Conservation (phyloP, 768 basidiomycete genomes). For the Filobasidium floriforme region DNA sequence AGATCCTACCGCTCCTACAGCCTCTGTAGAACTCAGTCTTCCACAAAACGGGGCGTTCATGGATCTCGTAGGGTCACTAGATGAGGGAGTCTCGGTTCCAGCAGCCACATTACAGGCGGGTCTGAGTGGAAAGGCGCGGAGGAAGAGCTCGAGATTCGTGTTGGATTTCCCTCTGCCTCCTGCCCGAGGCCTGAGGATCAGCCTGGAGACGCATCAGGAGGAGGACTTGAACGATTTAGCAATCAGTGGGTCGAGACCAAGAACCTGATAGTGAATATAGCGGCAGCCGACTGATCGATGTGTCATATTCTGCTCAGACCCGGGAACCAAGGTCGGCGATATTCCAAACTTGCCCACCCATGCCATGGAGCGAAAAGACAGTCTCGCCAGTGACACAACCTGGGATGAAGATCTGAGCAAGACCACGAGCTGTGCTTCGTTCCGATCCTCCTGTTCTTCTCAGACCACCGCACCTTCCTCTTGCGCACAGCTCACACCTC, state of each 20-base stretch:
- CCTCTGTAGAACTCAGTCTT: neutral
- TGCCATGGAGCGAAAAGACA: too few relatives aligned
- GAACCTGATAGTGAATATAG: too few relatives aligned
- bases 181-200: neutral
- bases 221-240: too few relatives aligned
- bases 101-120: neutral
- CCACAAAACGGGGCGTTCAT: neutral
- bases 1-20: neutral
- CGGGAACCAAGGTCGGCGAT: too few relatives aligned
- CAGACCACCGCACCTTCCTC: neutral
- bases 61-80: neutral
- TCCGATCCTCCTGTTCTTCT: neutral
- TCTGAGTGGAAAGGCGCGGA: neutral
- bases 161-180: constrained; percentile 1
- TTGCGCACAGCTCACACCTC: neutral
- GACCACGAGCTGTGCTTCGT: neutral
- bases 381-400: too few relatives aligned
- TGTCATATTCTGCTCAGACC: too few relatives aligned
- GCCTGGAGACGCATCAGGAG: too few relatives aligned
- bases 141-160: neutral
- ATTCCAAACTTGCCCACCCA: too few relatives aligned
- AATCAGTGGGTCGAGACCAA: too few relatives aligned
- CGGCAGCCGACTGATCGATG: too few relatives aligned
- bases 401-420: too few relatives aligned
- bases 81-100: neutral